A percentile compares a stretch with the other conserved stretches of the same genome.
Evolutionary conservation across 148 eudicot genomes (phyloP).

Genomic region (Rhododendron molle): DNA sequence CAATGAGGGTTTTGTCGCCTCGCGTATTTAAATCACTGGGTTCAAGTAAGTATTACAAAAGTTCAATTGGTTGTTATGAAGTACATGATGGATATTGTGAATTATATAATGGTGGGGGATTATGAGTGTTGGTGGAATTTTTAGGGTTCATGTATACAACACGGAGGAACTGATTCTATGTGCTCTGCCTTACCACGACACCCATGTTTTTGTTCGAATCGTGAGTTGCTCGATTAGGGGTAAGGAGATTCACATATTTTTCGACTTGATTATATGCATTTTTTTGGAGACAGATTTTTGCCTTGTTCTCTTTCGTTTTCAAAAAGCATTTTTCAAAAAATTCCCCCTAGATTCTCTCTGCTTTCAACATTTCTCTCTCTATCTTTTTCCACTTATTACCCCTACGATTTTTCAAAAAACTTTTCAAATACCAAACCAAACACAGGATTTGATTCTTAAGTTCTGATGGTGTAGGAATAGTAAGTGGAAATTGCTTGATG

Average conservation of each 20-base stretch:
- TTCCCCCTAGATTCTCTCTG: no score
- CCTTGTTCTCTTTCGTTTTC: no score
- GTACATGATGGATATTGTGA: neutral
- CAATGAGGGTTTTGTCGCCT: no score
- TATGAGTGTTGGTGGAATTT: conserved; percentile 1
- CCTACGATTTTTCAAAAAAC: no score
- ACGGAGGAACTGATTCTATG: conserved; percentile 74
- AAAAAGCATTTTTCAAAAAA: no score
- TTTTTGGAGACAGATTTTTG: neutral
- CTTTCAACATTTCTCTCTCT: no score
- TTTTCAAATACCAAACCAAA: no score
- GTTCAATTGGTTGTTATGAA: neutral
- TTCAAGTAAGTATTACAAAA: conserved; percentile 38
- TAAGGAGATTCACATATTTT: conserved; percentile 12
- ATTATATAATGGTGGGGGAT: neutral
- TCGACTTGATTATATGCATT: neutral
- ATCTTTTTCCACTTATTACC: no score
- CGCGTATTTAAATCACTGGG: no score
- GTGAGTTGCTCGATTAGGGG: conserved; percentile 68
- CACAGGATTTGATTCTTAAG: neutral
- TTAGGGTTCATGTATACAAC: conserved; percentile 76
- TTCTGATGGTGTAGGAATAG: conserved; percentile 37
- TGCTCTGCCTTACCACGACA: conserved; percentile 84
- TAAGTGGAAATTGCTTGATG: conserved; percentile 87
- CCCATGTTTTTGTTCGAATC: conserved; percentile 75